Evolutionary conservation across 108 stramenopile genomes (phyloP).

Genomic region (Epipyxis sp.): DNA sequence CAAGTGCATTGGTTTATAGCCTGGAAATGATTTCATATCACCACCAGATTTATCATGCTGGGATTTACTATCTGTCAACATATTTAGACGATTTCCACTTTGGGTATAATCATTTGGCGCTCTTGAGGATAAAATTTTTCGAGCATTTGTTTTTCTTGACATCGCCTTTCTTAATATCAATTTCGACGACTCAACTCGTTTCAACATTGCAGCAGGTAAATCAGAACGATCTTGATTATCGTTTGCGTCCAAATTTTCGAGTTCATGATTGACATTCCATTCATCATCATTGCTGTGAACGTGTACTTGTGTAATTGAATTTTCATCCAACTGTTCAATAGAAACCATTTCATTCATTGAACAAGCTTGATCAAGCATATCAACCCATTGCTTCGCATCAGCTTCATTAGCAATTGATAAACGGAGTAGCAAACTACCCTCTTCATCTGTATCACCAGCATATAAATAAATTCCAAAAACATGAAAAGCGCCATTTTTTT

Average conservation of each 20-base stretch:
- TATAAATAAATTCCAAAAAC: constrained; percentile 26
- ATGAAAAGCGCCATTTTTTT: constrained; percentile 13
- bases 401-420: constrained; percentile 2
- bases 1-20: constrained; percentile 28
- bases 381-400: constrained; percentile 10
- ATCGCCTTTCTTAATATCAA: not conserved
- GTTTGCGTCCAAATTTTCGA: constrained; percentile 1
- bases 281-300: not conserved
- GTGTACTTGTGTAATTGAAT: not conserved
- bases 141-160: not conserved
- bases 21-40: constrained; percentile 16
- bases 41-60: not conserved
- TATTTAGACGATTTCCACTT: not conserved
- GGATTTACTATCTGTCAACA: not conserved
- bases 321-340: not conserved
- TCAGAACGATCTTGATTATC: not conserved
- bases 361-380: constrained; percentile 25
- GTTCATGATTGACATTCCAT: not conserved
- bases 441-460: not conserved
- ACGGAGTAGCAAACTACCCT: not conserved
- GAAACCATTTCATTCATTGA: not conserved
- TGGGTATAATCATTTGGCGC: not conserved
- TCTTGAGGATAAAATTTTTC: not conserved
- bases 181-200: not conserved
- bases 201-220: not conserved